These are phyloP conservation scores for Harringtonia lauricola DNA, from an alignment of 2,329 filamentous ascomycete species.

Conservation along the genomic window DNA sequence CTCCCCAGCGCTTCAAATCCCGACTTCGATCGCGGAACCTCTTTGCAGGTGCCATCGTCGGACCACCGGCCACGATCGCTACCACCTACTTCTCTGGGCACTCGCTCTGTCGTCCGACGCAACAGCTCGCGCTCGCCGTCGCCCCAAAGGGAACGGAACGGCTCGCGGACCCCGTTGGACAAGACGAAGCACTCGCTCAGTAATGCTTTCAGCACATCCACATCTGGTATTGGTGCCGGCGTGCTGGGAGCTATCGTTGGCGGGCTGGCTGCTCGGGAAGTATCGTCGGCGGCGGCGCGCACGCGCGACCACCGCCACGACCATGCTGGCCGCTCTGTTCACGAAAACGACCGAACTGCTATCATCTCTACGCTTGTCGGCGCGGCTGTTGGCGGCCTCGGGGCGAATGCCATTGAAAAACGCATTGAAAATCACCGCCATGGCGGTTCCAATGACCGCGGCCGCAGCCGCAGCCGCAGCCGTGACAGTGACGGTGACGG, in stretches of 20 bases:
- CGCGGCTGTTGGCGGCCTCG: constrained; percentile 42
- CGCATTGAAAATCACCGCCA: constrained; percentile 27
- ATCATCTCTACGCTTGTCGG: constrained; percentile 40
- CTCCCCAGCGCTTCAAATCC: constrained; percentile 9
- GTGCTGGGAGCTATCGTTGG: constrained; percentile 43
- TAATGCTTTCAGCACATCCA: constrained; percentile 35
- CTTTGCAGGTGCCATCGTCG: constrained; percentile 15
- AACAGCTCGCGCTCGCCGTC: constrained; percentile 4
- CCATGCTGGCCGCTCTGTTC: constrained; percentile 13
- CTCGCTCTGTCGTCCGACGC: constrained; percentile 4
- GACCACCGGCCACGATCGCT: constrained; percentile 17
- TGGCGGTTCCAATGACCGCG: constrained; percentile 15
- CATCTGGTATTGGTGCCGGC: constrained; percentile 36
- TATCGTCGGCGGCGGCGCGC: constrained; percentile 19
- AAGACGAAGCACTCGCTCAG: constrained; percentile 30
- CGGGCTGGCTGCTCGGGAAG: constrained; percentile 38
- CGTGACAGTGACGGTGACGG: constrained; percentile 8
- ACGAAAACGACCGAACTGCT: constrained; percentile 16
- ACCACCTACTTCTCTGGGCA: constrained; percentile 10
- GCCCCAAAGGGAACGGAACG: constrained; percentile 2
- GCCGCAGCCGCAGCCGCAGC: constrained; percentile 1
- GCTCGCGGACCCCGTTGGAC: constrained; percentile 21
- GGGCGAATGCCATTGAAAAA: constrained; percentile 38
- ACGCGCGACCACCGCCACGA: constrained; percentile 15
- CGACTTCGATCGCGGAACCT: constrained; percentile 7